These are phyloP conservation scores for Sarcomyxa edulis DNA, from an alignment of 768 basidiomycete genomes.

Conservation along the genomic window DNA sequence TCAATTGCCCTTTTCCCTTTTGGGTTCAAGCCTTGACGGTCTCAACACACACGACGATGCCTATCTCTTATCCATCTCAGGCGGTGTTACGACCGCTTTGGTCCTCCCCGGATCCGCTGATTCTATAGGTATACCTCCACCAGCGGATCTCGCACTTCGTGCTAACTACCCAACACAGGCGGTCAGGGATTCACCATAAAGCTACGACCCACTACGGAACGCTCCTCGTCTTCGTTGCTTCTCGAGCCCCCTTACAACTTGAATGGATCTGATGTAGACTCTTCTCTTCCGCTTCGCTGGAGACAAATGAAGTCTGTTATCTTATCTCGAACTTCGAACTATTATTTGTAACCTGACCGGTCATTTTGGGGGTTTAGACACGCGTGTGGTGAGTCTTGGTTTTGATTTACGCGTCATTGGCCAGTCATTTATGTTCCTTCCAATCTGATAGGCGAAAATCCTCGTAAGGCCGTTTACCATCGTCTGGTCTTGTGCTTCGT, in stretches of 20 bases:
- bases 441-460: conserved; percentile 43
- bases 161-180: conserved; percentile 15
- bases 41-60: conserved; percentile 79
- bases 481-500: too few species aligned
- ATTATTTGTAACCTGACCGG: too few species aligned
- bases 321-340: background rate
- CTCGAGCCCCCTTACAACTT: conserved; percentile 70
- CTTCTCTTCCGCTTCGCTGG: conserved; percentile 50
- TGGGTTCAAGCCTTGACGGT: conserved; percentile 69
- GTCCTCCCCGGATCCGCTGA: conserved; percentile 71
- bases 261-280: conserved; percentile 41
- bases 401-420: background rate
- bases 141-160: background rate
- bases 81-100: conserved; percentile 75
- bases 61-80: conserved; percentile 63
- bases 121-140: conserved; percentile 22
- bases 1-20: too few species aligned
- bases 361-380: conserved; percentile 33
- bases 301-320: conserved; percentile 67
- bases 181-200: conserved; percentile 80
- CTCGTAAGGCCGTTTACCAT: too few species aligned
- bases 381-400: conserved; percentile 44
- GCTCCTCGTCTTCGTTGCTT: conserved; percentile 68
- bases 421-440: background rate
- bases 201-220: conserved; percentile 64